A percentile compares a stretch with the other conserved stretches of the same genome.
Evolutionary conservation across 192 early-diverging fungal species (phyloP).

Genomic region (Backusella liffmaniae): DNA sequence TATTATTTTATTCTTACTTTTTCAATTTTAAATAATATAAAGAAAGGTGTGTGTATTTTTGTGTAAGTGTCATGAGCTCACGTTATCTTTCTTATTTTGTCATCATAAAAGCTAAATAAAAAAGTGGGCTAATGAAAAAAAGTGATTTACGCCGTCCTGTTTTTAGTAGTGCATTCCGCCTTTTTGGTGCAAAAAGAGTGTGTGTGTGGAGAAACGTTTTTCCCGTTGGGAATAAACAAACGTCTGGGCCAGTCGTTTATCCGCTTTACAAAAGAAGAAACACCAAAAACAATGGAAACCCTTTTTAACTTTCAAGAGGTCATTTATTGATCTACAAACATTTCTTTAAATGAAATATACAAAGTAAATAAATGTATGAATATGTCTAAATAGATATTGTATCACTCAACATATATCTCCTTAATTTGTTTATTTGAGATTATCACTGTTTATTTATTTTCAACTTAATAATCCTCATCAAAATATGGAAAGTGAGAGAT

Average conservation of each 20-base stretch:
- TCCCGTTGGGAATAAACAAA: neutral
- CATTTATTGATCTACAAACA: neutral
- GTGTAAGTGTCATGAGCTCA: neutral
- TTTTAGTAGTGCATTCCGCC: neutral
- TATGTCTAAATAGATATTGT: neutral
- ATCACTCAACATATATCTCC: neutral
- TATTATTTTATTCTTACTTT: neutral
- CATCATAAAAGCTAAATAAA: neutral
- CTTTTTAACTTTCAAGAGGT: neutral
- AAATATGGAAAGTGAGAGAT: neutral
- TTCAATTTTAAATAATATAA: neutral
- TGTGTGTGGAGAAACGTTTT: neutral
- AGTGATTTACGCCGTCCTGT: neutral
- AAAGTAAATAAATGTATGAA: conserved; percentile 2
- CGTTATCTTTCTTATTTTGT: neutral
- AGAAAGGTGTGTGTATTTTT: neutral
- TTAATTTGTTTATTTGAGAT: neutral
- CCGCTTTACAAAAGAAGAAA: neutral
- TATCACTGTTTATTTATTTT: neutral
- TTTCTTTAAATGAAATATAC: neutral
- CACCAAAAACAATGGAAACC: neutral
- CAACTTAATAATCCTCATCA: neutral
- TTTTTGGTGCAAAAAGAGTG: neutral
- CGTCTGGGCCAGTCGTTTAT: neutral
- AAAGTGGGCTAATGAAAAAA: neutral